A percentile compares a stretch with the other conserved stretches of the same genome.
Conservation (phyloP, 2,329 filamentous ascomycete genomes). For the Alternaria sp. region DNA sequence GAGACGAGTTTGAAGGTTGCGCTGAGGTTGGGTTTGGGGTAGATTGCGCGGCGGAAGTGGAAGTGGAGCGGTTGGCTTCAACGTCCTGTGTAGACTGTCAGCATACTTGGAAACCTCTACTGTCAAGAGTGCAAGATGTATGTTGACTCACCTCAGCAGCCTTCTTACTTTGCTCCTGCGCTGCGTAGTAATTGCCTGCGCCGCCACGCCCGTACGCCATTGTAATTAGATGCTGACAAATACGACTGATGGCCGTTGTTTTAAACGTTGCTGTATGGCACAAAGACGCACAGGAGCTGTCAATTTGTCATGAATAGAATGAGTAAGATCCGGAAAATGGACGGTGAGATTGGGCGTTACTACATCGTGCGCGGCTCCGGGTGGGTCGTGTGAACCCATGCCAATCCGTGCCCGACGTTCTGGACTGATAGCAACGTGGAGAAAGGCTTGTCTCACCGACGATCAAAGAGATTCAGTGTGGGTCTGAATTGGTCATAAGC, state of each 20-base stretch:
- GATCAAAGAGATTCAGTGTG: constrained; percentile 24
- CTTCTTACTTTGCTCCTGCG: constrained; percentile 45
- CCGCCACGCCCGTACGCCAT: constrained; percentile 56
- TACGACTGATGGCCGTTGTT: neutral
- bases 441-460: constrained; percentile 33
- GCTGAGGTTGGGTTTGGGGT: constrained; percentile 22
- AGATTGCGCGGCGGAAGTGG: constrained; percentile 18
- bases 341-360: constrained; percentile 1
- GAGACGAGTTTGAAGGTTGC: constrained; percentile 31
- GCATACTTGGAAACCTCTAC: neutral
- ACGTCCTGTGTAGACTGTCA: constrained; percentile 44
- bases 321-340: neutral
- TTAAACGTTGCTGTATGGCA: neutral
- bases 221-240: neutral
- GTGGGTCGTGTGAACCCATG: constrained; percentile 26
- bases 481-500: constrained; percentile 39
- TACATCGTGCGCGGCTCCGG: constrained; percentile 21
- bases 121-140: neutral
- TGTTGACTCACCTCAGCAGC: constrained; percentile 38
- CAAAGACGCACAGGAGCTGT: neutral
- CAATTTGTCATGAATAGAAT: neutral
- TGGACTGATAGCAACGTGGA: constrained; percentile 36
- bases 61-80: constrained; percentile 49
- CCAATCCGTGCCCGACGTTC: constrained; percentile 13
- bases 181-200: constrained; percentile 56